Conservation (phyloP, 805 yeast species). For the Wickerhamiella allomyrinae region DNA sequence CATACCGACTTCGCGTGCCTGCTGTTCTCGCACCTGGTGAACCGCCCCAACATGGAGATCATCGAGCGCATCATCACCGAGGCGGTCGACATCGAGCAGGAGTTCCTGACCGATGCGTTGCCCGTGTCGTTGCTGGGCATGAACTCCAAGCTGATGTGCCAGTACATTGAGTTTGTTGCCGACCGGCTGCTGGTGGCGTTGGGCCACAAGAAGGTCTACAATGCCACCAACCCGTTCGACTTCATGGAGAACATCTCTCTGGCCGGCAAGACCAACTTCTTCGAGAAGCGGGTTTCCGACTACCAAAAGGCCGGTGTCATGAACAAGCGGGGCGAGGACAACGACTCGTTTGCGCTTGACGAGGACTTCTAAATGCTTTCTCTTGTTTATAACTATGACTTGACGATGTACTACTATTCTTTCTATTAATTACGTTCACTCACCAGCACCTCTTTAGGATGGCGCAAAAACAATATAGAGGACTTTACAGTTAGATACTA, state of each 20-base stretch:
- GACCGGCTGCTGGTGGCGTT: conserved; percentile 85
- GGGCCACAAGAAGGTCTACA: conserved; percentile 81
- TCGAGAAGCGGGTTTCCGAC: conserved; percentile 96
- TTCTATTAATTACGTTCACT: neutral
- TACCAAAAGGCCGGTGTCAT: conserved; percentile 99
- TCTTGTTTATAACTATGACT: too few species aligned
- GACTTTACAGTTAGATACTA: too few species aligned
- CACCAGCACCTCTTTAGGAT: too few species aligned
- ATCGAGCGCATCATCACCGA: conserved; percentile 82
- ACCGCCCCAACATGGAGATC: conserved; percentile 69
- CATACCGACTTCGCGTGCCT: conserved; percentile 98
- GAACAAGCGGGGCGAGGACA: conserved; percentile 50
- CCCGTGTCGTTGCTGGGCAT: conserved; percentile 89
- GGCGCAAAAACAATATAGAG: too few species aligned
- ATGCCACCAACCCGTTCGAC: conserved; percentile 88
- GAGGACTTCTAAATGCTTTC: conserved; percentile 69
- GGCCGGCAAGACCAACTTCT: conserved; percentile 97
- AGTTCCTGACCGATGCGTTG: conserved; percentile 86
- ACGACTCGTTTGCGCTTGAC: conserved; percentile 63
- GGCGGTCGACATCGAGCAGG: conserved; percentile 90
- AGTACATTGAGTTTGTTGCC: conserved; percentile 94
- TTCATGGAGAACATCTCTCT: conserved; percentile 97
- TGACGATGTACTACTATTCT: too few species aligned
- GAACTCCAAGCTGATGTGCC: conserved; percentile 90
- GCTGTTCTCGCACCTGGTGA: conserved; percentile 79